A percentile compares a stretch with the other conserved stretches of the same genome.
Conservation (phyloP, 2,329 filamentous ascomycete genomes). For the Rachicladosporium sp. region DNA sequence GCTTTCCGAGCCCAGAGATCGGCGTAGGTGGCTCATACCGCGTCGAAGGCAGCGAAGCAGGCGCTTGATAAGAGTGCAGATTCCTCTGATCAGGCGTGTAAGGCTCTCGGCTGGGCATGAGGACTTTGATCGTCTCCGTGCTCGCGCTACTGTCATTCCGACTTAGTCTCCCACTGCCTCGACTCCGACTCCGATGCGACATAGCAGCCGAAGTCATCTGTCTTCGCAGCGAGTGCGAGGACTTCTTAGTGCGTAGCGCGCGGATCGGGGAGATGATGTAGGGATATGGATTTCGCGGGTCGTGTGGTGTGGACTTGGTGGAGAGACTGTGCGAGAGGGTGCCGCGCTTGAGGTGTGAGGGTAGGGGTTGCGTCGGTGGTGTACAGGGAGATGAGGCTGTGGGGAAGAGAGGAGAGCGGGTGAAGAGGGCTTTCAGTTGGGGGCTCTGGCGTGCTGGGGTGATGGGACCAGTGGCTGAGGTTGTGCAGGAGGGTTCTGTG, state of each 20-base stretch:
- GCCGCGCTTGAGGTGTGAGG: slow-evolving; percentile 21
- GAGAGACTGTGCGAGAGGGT: slow-evolving; percentile 19
- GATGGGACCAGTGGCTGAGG: slow-evolving; percentile 9
- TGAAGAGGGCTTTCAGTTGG: slow-evolving; percentile 11
- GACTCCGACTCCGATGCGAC: neutral
- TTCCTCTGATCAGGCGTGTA: slow-evolving; percentile 11
- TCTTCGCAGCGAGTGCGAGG: slow-evolving; percentile 20
- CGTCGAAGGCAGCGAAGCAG: slow-evolving; percentile 4
- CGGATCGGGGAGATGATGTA: slow-evolving; percentile 21
- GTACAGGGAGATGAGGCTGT: slow-evolving; percentile 5
- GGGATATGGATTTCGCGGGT: neutral
- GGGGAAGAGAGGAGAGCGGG: slow-evolving; percentile 17
- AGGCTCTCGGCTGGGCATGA: slow-evolving; percentile 9
- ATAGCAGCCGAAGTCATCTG: slow-evolving; percentile 13
- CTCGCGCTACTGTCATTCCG: slow-evolving; percentile 18
- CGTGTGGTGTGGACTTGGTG: slow-evolving; percentile 6
- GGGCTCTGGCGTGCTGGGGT: slow-evolving; percentile 11
- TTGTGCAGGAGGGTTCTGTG: neutral
- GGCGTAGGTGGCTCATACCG: slow-evolving; percentile 1
- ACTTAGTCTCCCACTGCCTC: slow-evolving; percentile 3
- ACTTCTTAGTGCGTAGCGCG: slow-evolving; percentile 19
- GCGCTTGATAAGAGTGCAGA: slow-evolving; percentile 1
- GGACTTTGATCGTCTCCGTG: slow-evolving; percentile 33
- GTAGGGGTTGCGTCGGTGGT: slow-evolving; percentile 16
- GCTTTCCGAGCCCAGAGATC: slow-evolving; percentile 3